Evolutionary conservation across 768 basidiomycete species (phyloP).

Genomic region (Leccinum disarticulatum): DNA sequence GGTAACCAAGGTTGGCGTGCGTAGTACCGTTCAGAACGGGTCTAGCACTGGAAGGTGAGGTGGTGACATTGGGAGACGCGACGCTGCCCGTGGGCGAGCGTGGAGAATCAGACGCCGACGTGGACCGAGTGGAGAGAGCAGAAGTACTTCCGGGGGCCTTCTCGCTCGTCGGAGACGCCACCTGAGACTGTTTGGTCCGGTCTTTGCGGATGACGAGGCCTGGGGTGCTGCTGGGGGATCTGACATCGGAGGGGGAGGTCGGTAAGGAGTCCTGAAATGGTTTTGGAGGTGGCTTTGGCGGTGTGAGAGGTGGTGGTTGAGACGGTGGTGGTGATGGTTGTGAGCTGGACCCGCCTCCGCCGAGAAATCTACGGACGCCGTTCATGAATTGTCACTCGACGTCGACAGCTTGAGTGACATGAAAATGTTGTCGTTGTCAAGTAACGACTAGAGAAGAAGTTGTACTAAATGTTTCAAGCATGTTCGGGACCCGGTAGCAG

Average conservation of each 20-base stretch:
- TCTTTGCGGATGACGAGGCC: constrained; percentile 56
- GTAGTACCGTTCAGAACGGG: constrained; percentile 13
- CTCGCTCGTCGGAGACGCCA: constrained; percentile 22
- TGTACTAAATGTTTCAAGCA: neutral
- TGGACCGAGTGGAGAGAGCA: constrained; percentile 26
- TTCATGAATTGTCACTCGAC: constrained; percentile 47
- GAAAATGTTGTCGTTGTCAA: constrained; percentile 16
- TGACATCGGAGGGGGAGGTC: constrained; percentile 27
- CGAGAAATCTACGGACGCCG: constrained; percentile 68
- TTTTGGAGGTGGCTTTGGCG: constrained; percentile 33
- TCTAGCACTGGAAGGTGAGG: constrained; percentile 20
- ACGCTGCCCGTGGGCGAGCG: constrained; percentile 28
- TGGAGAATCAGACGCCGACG: constrained; percentile 19
- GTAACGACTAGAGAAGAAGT: neutral
- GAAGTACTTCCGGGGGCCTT: constrained; percentile 28
- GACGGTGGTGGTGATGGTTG: constrained; percentile 26
- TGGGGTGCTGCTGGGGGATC: constrained; percentile 22
- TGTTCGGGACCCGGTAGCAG: neutral
- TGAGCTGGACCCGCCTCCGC: constrained; percentile 40
- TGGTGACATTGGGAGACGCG: constrained; percentile 20
- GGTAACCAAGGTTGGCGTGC: constrained; percentile 23
- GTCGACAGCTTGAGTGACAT: constrained; percentile 21
- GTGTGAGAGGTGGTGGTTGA: constrained; percentile 15
- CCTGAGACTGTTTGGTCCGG: constrained; percentile 34
- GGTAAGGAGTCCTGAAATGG: constrained; percentile 43